phyloP scores from a whole-genome alignment of 2,329 filamentous ascomycete genomes.

The Incumbomyces lentus region DNA sequence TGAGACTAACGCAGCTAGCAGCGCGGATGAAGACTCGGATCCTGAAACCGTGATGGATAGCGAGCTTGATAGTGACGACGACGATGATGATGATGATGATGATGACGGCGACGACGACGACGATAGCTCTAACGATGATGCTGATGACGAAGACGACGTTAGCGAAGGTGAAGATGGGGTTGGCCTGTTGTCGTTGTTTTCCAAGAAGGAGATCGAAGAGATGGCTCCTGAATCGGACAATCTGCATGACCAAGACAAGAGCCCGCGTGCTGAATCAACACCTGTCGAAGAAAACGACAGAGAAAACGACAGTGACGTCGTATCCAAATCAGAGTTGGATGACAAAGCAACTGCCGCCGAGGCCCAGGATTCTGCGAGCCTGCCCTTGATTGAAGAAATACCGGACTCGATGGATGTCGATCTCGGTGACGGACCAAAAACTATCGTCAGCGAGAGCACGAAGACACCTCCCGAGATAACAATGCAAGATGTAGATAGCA shows the following conservation, averaged over 20 bases:
- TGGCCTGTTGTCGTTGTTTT: conserved; percentile 39
- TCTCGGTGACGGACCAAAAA: neutral
- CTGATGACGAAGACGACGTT: conserved; percentile 31
- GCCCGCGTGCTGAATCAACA: too few relatives aligned
- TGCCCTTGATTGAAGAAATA: conserved; percentile 4
- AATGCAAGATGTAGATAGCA: conserved; percentile 1
- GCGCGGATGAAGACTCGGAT: conserved; percentile 23
- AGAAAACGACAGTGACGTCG: too few relatives aligned
- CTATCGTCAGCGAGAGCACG: neutral
- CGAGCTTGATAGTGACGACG: conserved; percentile 38
- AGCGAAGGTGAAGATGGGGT: conserved; percentile 36
- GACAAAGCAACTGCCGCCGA: too few relatives aligned
- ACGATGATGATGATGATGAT: conserved; percentile 33
- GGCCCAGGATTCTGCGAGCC: too few relatives aligned
- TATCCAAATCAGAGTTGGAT: too few relatives aligned
- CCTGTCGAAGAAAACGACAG: too few relatives aligned
- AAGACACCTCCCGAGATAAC: neutral
- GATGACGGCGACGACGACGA: conserved; percentile 36
- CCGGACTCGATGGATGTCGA: conserved; percentile 1
- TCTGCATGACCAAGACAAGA: too few relatives aligned
- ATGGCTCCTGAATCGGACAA: conserved; percentile 8
- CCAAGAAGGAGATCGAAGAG: conserved; percentile 29
- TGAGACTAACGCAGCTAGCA: conserved; percentile 16
- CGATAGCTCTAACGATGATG: conserved; percentile 28
- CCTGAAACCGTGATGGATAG: conserved; percentile 35